A percentile compares a stretch with the other conserved stretches of the same genome.
Evolutionary conservation across 169 alveolate species (phyloP).

Genomic region (Plasmodium gonderi): DNA sequence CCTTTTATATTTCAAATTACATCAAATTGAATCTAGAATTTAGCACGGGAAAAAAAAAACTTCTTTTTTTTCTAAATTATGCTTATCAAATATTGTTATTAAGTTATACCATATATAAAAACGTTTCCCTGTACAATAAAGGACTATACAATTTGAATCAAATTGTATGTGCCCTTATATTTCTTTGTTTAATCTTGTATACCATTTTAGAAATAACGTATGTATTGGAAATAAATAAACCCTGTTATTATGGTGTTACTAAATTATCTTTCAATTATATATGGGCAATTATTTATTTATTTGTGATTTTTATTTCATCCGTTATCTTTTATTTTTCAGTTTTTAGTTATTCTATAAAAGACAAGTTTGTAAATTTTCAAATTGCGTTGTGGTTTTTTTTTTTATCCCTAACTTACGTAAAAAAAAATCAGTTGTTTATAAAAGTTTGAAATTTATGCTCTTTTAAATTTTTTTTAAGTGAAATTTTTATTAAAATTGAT

Average conservation of each 20-base stretch:
- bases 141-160: slow-evolving; percentile 56
- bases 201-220: slow-evolving; percentile 68
- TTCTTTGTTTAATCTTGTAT: slow-evolving; percentile 63
- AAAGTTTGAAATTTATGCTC: background rate
- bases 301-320: slow-evolving; percentile 64
- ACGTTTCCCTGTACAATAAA: slow-evolving; percentile 26
- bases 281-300: slow-evolving; percentile 66
- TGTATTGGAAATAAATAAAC: slow-evolving; percentile 68
- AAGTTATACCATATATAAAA: slow-evolving; percentile 36
- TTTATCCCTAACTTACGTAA: slow-evolving; percentile 42
- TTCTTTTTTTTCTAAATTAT: slow-evolving; percentile 38
- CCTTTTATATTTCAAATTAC: slow-evolving; percentile 50
- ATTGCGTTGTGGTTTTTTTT: slow-evolving; percentile 59
- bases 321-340: slow-evolving; percentile 66
- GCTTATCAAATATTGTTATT: slow-evolving; percentile 41
- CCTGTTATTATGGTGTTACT: slow-evolving; percentile 25
- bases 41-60: slow-evolving; percentile 28
- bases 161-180: slow-evolving; percentile 58
- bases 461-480: background rate
- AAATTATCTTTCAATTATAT: slow-evolving; percentile 44
- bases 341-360: slow-evolving; percentile 59
- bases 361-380: slow-evolving; percentile 57
- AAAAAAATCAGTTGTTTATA: slow-evolving; percentile 60
- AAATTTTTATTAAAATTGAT: too few relatives aligned
- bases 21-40: slow-evolving; percentile 29